Base-by-base conservation (phyloP, 2,329 filamentous ascomycete species). In the Xylogone sp. region DNA sequence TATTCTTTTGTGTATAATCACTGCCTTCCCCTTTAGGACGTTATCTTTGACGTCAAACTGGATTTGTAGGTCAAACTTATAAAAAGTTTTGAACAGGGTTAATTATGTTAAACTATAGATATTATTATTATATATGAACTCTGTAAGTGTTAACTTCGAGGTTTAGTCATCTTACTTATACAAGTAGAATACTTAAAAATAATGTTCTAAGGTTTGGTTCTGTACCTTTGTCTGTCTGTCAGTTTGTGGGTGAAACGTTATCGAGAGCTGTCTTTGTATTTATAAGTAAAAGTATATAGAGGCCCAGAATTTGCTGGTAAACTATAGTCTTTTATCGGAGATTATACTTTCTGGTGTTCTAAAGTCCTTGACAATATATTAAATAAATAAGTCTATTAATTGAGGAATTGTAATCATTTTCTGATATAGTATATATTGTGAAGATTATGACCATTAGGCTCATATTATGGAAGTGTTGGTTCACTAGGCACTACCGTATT, bases 81-180 rank as follows among this genome's bases (percentile, higher is more conserved):
- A 42, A 3, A 27, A 24, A 16, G 24, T 22, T 22, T 21, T 12
- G 27, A 49, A 49, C 13, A 43, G n/a, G n/a, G 18, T 42, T 39
- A 21, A 13, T 22, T 12, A 24, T 16, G n/a, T 43, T 8, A 9
- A 39, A 3, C 3, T 24, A 43, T 48, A 48, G 13, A 42, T 9
- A 42, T 22, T 22, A 18, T 43, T 49, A 43, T 49, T 49, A 27
- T 49, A 49, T n/a, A 42, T 49, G 19, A 49, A 49, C 16, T 49
- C 34, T 21, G 20, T 21, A 3, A 39, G n/a, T 21, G 31, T 39
- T 39, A 39, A 18, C n/a, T 39, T 4, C 13, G n/a, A 4, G 8
- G n/a, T 21, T 19, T 50, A 50, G 19, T 50, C 45, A 42, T 45
- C 22, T 45, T 45, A 34, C 24, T 45, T 45, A 50, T 50, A 50